These are phyloP conservation scores for Anthostomella pinea DNA, from an alignment of 2,329 filamentous ascomycete genomes.

Conservation along the genomic window DNA sequence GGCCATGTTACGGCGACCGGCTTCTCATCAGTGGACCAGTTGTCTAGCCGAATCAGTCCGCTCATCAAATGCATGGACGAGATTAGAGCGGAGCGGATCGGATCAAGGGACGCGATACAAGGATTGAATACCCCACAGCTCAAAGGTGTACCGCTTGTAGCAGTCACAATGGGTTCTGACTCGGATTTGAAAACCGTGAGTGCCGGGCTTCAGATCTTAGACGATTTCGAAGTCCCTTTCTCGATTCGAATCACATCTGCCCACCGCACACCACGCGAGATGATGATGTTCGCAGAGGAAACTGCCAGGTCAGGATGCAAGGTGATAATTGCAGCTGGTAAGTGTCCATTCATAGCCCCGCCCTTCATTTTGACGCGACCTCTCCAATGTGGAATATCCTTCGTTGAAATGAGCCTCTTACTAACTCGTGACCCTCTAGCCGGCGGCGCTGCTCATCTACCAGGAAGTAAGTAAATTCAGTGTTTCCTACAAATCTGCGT, in stretches of 20 bases:
- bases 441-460: constrained; percentile 69
- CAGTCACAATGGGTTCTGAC: constrained; percentile 82
- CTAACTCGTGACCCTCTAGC: constrained; percentile 43
- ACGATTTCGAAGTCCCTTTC: constrained; percentile 69
- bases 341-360: constrained; percentile 6
- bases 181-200: constrained; percentile 69
- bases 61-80: constrained; percentile 64
- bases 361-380: too few relatives aligned
- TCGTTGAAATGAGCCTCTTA: too few relatives aligned
- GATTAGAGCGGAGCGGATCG: constrained; percentile 55
- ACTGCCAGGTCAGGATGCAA: constrained; percentile 65
- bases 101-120: constrained; percentile 24
- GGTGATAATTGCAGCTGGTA: constrained; percentile 66
- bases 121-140: constrained; percentile 34
- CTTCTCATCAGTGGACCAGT: constrained; percentile 62
- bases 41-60: constrained; percentile 57
- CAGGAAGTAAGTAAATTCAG: constrained; percentile 60
- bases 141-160: constrained; percentile 56
- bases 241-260: constrained; percentile 76
- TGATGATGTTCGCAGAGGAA: constrained; percentile 63
- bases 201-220: constrained; percentile 63
- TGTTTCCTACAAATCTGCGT: constrained; percentile 51
- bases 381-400: too few relatives aligned
- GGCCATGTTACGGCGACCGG: constrained; percentile 86
- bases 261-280: constrained; percentile 68